Base-by-base conservation (phyloP, 1,139 yeast species). In the Diutina rugosa region DNA sequence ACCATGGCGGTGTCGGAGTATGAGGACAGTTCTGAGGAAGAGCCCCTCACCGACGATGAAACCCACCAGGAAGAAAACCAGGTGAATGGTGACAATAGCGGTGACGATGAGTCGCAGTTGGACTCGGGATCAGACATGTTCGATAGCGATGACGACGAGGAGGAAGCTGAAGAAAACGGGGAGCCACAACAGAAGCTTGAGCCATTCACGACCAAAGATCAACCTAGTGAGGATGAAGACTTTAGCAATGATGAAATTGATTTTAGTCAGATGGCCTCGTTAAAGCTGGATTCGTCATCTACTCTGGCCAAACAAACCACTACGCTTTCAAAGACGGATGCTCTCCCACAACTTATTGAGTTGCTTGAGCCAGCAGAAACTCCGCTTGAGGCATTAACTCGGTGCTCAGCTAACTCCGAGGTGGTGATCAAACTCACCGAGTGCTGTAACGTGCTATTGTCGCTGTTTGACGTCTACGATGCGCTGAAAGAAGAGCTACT, bases 321-420 rank as follows among this genome's bases (percentile, higher is more conserved):
- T 6, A 9, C 8, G 8, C 21, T 18, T 8, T 10, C 46, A 2
- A 21, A 7, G 46, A 9, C 46, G 1, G 46, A n/a, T n/a, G 46
- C 46, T 1, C n/a, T 49, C 6, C 16, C 6, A 9, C 21, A 16
- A 0, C 62, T 86, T 18, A 75, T 85, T 2, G 67, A 61, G 0
- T 38, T 67, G 1, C 67, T 87, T 49, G 79, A 82, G 48, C 81
- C 85, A 0, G 85, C 81, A 3, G 93, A 87, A 64, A 76, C 85
- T 0, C 79, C 88, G 2, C 61, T 84, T 65, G 91, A 86, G 62
- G 82, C 86, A 0, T 67, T 84, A 45, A 78, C 78, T 16, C 65
- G 85, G 56, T 64, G 79, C 51, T 71, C 70, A 47, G 67, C 72
- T 7, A 63, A 72, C 21, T 73, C 71, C 56, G 49, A 60, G 2